Evolutionary conservation across 306 rosid genomes (phyloP).

Genomic region (Vachellia pachyceras): DNA sequence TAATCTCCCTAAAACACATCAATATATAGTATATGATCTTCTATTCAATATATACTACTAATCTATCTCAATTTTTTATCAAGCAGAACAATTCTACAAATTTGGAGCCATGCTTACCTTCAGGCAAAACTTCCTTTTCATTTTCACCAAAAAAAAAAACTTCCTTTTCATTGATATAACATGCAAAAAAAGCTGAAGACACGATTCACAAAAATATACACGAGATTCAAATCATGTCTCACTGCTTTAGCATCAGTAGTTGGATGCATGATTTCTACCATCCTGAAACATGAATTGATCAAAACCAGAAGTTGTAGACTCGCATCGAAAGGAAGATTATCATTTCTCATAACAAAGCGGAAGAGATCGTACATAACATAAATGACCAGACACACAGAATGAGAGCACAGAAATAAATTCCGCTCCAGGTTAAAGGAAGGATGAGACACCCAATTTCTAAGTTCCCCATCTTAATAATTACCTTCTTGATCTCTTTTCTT

Average conservation of each 20-base stretch:
- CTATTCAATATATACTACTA: neutral
- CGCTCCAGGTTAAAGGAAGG: conserved; percentile 10
- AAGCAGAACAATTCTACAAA: neutral
- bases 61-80: neutral
- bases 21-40: no score
- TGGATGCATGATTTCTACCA: neutral
- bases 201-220: neutral
- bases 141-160: no score
- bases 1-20: no score
- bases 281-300: neutral
- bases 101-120: neutral
- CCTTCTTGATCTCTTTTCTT: conserved; percentile 55
- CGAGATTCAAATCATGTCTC: neutral
- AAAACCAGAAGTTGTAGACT: conserved; percentile 14
- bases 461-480: conserved; percentile 32
- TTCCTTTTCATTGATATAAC: neutral
- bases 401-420: conserved; percentile 3
- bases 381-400: conserved; percentile 11
- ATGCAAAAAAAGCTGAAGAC: neutral
- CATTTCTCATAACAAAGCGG: neutral
- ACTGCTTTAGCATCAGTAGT: conserved; percentile 3
- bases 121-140: neutral
- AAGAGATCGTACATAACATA: conserved; percentile 14
- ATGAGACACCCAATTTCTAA: neutral
- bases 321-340: conserved; percentile 5